Evolutionary conservation across 768 basidiomycete species (phyloP).

Genomic region (Tulasnella sp.): DNA sequence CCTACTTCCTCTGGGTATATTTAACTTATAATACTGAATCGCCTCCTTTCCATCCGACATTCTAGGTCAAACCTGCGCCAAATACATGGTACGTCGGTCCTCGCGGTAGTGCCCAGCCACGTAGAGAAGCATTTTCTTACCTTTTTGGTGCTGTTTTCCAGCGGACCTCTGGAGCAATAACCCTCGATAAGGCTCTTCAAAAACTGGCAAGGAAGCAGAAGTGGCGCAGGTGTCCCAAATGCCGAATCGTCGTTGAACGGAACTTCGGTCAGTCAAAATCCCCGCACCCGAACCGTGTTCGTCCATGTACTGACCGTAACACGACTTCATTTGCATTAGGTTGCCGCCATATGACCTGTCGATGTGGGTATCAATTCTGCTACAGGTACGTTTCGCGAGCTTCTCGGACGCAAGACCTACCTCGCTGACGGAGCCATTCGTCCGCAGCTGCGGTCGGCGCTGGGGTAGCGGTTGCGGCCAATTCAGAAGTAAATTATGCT

Average conservation of each 20-base stretch:
- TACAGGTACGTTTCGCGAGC: not conserved
- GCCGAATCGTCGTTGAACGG: constrained; percentile 1
- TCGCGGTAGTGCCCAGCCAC: not conserved
- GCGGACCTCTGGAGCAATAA: not conserved
- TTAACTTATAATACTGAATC: no score
- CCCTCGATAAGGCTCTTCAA: not conserved
- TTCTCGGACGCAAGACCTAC: not conserved
- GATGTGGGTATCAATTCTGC: not conserved
- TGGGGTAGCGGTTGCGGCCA: not conserved
- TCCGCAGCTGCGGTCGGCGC: not conserved
- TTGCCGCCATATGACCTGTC: not conserved
- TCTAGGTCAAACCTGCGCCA: not conserved
- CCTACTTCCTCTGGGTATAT: no score
- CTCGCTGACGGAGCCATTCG: not conserved
- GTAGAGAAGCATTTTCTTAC: not conserved
- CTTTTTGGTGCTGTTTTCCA: not conserved
- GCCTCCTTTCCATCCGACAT: no score
- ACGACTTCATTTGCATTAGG: not conserved
- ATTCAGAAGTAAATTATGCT: not conserved
- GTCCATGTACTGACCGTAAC: not conserved
- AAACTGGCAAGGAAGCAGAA: not conserved
- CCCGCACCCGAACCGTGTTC: not conserved
- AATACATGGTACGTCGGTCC: not conserved
- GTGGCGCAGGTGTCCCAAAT: not conserved
- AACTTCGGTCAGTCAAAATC: not conserved